phyloP scores from a whole-genome alignment of 495 filamentous ascomycete genomes.

The Pyrenula aspistea region DNA sequence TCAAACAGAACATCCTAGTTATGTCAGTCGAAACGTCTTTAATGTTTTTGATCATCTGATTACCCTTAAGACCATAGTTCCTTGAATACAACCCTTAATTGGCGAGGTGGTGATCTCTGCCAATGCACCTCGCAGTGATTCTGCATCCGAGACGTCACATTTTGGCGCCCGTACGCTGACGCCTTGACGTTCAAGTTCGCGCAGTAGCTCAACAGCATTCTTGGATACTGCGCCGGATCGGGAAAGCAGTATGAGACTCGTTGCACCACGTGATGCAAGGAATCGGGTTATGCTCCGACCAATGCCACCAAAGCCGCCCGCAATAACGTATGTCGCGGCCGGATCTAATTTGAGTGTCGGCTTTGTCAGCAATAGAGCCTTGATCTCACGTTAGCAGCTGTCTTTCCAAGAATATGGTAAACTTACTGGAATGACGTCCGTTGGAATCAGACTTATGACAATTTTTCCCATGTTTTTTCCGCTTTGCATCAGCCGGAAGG shows the following conservation, averaged over 20 bases:
- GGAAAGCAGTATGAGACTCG: constrained; percentile 39
- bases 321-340: constrained; percentile 39
- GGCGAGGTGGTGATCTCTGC: constrained; percentile 14
- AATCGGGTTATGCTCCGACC: constrained; percentile 39
- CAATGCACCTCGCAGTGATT: neutral
- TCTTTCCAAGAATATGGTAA: constrained; percentile 7
- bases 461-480: constrained; percentile 25
- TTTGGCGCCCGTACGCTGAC: constrained; percentile 11
- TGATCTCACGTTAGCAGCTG: neutral
- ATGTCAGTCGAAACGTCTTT: neutral
- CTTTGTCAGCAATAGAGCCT: neutral
- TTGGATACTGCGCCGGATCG: constrained; percentile 19
- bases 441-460: constrained; percentile 1
- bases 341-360: neutral
- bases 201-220: neutral
- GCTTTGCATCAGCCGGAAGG: constrained; percentile 36
- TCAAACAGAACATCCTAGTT: constrained; percentile 36
- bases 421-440: neutral
- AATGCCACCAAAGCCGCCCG: constrained; percentile 44
- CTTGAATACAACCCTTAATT: constrained; percentile 42
- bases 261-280: constrained; percentile 42
- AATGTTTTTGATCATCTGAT: neutral
- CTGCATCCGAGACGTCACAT: constrained; percentile 26
- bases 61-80: constrained; percentile 16
- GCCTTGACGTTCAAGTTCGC: neutral